phyloP scores from a whole-genome alignment of 169 alveolate species.

The Babesia ovis region DNA sequence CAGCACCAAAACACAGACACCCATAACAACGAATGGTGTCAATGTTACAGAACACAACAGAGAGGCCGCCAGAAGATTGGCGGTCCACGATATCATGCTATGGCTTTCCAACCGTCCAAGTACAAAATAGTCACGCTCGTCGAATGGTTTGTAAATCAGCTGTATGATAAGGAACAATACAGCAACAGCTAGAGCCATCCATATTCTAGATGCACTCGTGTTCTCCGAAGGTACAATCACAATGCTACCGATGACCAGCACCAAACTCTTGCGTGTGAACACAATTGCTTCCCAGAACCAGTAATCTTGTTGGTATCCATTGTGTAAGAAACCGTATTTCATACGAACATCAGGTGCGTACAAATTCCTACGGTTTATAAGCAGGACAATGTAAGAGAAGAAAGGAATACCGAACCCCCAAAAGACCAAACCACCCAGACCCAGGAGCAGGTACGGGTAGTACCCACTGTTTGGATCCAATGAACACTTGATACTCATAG shows the following conservation, averaged over 20 bases:
- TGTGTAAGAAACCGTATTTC: constrained; percentile 83
- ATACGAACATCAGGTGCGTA: constrained; percentile 76
- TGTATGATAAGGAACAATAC: constrained; percentile 73
- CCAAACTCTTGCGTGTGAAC: constrained; percentile 79
- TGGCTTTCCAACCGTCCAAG: constrained; percentile 80
- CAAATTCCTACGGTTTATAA: constrained; percentile 71
- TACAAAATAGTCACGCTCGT: constrained; percentile 76
- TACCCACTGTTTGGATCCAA: constrained; percentile 63
- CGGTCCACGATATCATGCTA: constrained; percentile 83
- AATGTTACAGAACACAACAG: constrained; percentile 34
- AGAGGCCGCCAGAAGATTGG: constrained; percentile 67
- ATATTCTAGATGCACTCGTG: constrained; percentile 75
- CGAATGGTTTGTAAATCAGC: constrained; percentile 80
- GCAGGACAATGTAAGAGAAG: constrained; percentile 74
- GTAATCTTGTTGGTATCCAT: constrained; percentile 78
- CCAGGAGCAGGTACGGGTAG: constrained; percentile 74
- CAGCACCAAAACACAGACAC: constrained; percentile 41
- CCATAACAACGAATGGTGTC: constrained; percentile 1
- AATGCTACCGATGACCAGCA: constrained; percentile 77
- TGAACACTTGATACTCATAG: constrained; percentile 77
- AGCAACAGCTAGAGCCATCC: constrained; percentile 79
- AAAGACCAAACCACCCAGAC: constrained; percentile 74
- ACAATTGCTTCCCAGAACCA: constrained; percentile 86
- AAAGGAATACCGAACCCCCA: constrained; percentile 87
- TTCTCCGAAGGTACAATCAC: constrained; percentile 69